phyloP scores from a whole-genome alignment of 192 early-diverging fungal species.

The Gonapodya sp. region DNA sequence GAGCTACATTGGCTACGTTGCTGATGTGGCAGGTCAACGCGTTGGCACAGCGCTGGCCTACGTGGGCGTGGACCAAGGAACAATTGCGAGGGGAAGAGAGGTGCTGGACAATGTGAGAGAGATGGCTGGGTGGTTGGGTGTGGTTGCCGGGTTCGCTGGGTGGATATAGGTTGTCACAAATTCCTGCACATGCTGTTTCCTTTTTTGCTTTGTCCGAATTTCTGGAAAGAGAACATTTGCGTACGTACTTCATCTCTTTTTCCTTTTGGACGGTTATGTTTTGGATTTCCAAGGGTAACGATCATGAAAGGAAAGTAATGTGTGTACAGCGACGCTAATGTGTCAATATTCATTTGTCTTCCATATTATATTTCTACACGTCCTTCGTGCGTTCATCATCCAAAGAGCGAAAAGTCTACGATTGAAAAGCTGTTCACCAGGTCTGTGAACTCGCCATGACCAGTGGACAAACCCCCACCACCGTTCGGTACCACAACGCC shows the following conservation, averaged over 20 bases:
- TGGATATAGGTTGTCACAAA: background rate
- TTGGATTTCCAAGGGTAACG: too few relatives aligned
- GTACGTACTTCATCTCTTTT: too few relatives aligned
- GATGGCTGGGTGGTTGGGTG: background rate
- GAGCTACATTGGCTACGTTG: background rate
- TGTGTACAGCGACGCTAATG: too few relatives aligned
- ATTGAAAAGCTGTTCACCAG: background rate
- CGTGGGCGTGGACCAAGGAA: background rate
- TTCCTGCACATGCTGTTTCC: too few relatives aligned
- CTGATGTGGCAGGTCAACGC: background rate
- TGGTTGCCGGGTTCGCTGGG: background rate
- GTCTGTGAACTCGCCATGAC: background rate
- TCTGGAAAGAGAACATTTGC: too few relatives aligned
- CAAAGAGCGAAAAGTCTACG: background rate
- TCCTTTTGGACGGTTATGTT: too few relatives aligned
- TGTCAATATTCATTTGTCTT: too few relatives aligned
- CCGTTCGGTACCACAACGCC: background rate
- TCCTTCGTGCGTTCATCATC: background rate
- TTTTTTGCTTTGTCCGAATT: too few relatives aligned
- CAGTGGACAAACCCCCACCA: background rate
- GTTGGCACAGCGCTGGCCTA: background rate
- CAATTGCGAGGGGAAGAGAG: background rate
- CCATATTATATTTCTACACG: too few relatives aligned
- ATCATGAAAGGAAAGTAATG: too few relatives aligned
- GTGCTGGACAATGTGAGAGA: background rate